Conservation (phyloP, 2,329 filamentous ascomycete genomes). For the Fusarium robinianum region DNA sequence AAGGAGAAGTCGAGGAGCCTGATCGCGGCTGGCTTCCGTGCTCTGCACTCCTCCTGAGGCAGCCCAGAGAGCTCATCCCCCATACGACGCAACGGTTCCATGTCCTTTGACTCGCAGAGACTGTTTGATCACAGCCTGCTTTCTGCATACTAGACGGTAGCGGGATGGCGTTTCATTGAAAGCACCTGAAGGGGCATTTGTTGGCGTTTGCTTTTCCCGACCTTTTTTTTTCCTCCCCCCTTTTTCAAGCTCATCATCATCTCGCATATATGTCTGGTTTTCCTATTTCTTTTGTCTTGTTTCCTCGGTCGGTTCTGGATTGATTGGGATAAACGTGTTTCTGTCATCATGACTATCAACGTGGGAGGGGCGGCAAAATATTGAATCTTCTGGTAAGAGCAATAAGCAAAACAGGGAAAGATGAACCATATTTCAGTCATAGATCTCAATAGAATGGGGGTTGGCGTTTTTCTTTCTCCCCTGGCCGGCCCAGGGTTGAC, state of each 20-base stretch:
- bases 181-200: constrained; percentile 25
- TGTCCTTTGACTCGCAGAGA: constrained; percentile 7
- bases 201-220: constrained; percentile 16
- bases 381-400: constrained; percentile 21
- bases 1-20: constrained; percentile 61
- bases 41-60: constrained; percentile 51
- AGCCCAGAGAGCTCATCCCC: constrained; percentile 8
- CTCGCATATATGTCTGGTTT: too few relatives aligned
- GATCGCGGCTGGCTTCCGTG: constrained; percentile 62
- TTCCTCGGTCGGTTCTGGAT: not conserved
- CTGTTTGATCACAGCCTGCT: constrained; percentile 17
- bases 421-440: constrained; percentile 13
- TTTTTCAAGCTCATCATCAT: too few relatives aligned
- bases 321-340: constrained; percentile 4
- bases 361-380: constrained; percentile 12
- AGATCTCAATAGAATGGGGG: constrained; percentile 30
- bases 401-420: constrained; percentile 21
- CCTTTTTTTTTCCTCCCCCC: constrained; percentile 1
- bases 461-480: constrained; percentile 28
- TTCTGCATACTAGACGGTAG: constrained; percentile 22
- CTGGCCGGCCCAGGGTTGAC: constrained; percentile 8
- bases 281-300: constrained; percentile 12
- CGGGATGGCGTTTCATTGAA: constrained; percentile 26
- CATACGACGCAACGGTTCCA: constrained; percentile 16
- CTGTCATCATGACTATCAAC: constrained; percentile 23